Evolutionary conservation across 202 grass and related monocot species (phyloP), one percentile per base, ranked within the genome.

Genomic region (Panicum hallii): DNA sequence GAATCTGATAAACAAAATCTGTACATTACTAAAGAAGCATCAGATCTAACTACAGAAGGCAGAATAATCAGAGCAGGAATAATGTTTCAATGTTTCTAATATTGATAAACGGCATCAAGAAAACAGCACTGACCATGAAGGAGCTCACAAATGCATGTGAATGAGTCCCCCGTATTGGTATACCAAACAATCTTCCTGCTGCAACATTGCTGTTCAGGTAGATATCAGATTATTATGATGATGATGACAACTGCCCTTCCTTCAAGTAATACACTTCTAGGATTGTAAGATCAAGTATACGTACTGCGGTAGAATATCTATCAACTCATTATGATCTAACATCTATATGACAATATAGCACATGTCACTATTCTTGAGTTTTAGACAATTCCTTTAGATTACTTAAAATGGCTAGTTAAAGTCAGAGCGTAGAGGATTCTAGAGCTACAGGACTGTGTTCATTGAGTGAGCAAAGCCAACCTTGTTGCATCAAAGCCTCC

Each of bases 401-500:
- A 46, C 56, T 65, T 64, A 72, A 78, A 14, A 14, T 74, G 0
- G 54, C 16, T 7, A 82, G 50, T 65, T 66, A 30, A 19, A 78
- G 38, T 74, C 46, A 77, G 11, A 54, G 17, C 45, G 71, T 2
- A 19, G 0, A 55, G 11, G 41, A 83, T 55, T 44, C 3, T 61
- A 30, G 1, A 61, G 52, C 5, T 77, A 70, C 42, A 70, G 70
- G 6, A 55, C 12, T 50, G 49, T 22, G 11, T 56, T 83, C 58
- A 72, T 43, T 65, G 6, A 79, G 73, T 50, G 15, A 82, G 50
- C 16, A 68, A 57, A 52, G 4, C 74, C 60, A 3, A 99, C 96
- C 93, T 99, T 86, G 93, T 99, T 73, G 96, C 93, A 95, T 99
- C 96, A 94, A 99, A 99, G 69, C 96, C 96, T 78, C 96, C 96